phyloP scores from a whole-genome alignment of 345 rosid genomes.

The Excoecaria cochinchinensis region DNA sequence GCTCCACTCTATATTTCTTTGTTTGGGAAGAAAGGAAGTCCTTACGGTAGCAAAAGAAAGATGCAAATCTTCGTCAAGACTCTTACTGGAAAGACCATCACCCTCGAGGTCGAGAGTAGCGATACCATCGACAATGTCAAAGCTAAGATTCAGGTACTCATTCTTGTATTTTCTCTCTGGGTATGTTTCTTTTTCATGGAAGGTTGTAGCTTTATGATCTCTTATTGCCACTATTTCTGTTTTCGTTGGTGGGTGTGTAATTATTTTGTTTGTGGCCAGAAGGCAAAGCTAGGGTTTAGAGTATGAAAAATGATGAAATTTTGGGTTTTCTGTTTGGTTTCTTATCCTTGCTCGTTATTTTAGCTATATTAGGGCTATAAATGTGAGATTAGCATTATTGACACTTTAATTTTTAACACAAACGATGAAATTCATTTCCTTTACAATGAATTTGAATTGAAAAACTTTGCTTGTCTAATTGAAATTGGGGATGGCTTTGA shows the following conservation, averaged over 20 bases:
- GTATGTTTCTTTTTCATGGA: not conserved
- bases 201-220: not conserved
- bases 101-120: slow-evolving; percentile 31
- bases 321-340: not conserved
- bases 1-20: not conserved
- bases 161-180: not conserved
- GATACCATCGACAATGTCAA: slow-evolving; percentile 29
- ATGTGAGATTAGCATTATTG: not conserved
- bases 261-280: not conserved
- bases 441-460: not conserved
- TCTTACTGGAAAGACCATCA: slow-evolving; percentile 23
- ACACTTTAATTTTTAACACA: not conserved
- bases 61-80: slow-evolving; percentile 30
- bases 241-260: not conserved
- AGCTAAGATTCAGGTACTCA: slow-evolving; percentile 26
- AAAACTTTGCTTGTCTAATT: not conserved
- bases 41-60: not conserved
- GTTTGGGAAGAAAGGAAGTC: not conserved
- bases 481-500: not conserved
- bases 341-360: not conserved
- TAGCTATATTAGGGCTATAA: too few relatives aligned
- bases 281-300: not conserved
- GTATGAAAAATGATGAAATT: not conserved
- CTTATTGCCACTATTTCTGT: not conserved
- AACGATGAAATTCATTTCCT: not conserved